Base-by-base conservation (phyloP, 768 basidiomycete genomes). In the Lentinula aciculospora region DNA sequence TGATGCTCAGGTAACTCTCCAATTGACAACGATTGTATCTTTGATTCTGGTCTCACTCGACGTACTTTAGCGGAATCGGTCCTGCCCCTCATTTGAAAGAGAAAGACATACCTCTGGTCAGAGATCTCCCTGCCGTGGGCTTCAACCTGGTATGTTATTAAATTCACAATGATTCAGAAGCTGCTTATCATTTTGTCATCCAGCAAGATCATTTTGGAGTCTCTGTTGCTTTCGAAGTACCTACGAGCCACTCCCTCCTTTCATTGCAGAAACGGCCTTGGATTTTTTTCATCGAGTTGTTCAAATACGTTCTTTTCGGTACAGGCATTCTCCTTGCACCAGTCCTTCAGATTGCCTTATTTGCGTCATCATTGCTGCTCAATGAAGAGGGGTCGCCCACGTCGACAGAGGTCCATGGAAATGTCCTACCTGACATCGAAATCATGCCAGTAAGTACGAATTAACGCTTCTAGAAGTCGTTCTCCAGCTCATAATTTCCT, bases 371-470 rank as follows among this genome's bases (percentile, higher is more conserved):
- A 4, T 15, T 27, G 7, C 17, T 56, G 25, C 31, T 42, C 29
- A 27, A 46, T 23, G 27, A 34, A 1, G 44, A 29, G 17, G 32
- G 44, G n/a, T 28, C 23, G 9, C 31, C 40, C 3, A 47, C 46
- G 31, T 6, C 29, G 6, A 23, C 40, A 3, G 40, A 29, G 17
- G 15, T 19, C 28, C 21, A 47, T 15, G 6, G 10, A 23, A 19
- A 47, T 19, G 45, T 37, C 6, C 31, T 56, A 15, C 55, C 55
- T 46, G 55, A 56, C 23, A 56, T 56, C 15, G 55, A 56, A 27
- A 56, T 56, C 25, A 56, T 56, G 55, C 55, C 55, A 8, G 55
- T 56, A 34, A 56, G 49, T 23, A n/a, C n/a, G n/a, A n/a, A n/a
- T n/a, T n/a, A n/a, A n/a, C n/a, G n/a, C n/a, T n/a, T n/a, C n/a